A percentile compares a stretch with the other conserved stretches of the same genome.
phyloP scores from a whole-genome alignment of 345 rosid species.

The Trapa incisa region DNA sequence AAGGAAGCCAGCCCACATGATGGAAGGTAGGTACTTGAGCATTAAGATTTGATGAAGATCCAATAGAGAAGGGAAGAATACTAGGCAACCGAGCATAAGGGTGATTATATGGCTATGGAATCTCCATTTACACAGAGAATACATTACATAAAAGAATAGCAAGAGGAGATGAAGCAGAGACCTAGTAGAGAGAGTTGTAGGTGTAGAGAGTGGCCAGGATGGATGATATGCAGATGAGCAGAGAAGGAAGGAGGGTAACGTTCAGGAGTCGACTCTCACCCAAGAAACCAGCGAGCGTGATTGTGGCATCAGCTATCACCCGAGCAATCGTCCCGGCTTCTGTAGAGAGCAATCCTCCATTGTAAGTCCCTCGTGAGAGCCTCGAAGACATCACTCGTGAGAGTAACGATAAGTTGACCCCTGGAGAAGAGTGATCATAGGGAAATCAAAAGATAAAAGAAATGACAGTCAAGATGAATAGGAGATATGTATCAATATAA shows the following conservation, averaged over 20 bases:
- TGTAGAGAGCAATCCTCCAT: slow-evolving; percentile 84
- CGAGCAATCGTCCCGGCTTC: slow-evolving; percentile 96
- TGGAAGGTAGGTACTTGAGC: background rate
- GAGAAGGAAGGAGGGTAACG: slow-evolving; percentile 74
- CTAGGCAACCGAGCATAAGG: background rate
- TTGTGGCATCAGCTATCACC: slow-evolving; percentile 84
- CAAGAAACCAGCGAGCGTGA: slow-evolving; percentile 79
- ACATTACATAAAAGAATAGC: too few species aligned
- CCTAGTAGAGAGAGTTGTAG: slow-evolving; percentile 78
- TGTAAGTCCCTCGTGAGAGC: slow-evolving; percentile 92
- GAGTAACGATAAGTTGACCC: slow-evolving; percentile 78
- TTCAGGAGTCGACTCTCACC: slow-evolving; percentile 66
- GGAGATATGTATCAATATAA: background rate
- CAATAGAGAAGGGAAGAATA: background rate
- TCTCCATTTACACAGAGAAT: background rate
- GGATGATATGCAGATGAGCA: slow-evolving; percentile 58
- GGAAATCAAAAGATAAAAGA: background rate
- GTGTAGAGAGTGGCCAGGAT: slow-evolving; percentile 75
- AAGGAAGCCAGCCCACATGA: too few species aligned
- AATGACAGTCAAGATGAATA: background rate
- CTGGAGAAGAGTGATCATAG: slow-evolving; percentile 20
- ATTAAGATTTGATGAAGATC: background rate
- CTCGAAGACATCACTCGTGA: slow-evolving; percentile 96
- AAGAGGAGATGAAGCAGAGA: background rate
- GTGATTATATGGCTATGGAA: background rate